phyloP scores from a whole-genome alignment of 352 stramenopile genomes.

The Phytophthora sp. region DNA sequence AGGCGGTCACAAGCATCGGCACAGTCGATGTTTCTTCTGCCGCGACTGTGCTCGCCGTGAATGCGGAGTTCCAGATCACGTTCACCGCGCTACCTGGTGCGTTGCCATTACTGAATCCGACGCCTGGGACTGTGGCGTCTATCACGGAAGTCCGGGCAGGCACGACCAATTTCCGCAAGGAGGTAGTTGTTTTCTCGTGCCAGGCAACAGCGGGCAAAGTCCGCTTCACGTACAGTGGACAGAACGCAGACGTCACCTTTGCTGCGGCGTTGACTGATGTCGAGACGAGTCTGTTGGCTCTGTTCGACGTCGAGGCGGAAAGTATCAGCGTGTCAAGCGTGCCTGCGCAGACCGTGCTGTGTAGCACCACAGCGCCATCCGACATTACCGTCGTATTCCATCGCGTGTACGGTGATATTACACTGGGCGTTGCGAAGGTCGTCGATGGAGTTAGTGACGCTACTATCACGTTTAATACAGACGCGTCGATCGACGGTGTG shows the following conservation, averaged over 20 bases:
- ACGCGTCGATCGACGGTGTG: constrained; percentile 58
- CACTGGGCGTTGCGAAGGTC: constrained; percentile 28
- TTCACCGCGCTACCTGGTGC: constrained; percentile 61
- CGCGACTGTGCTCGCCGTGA: constrained; percentile 23
- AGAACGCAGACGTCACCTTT: constrained; percentile 27
- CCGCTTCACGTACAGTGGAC: constrained; percentile 30
- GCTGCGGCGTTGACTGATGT: constrained; percentile 35
- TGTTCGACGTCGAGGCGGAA: constrained; percentile 58
- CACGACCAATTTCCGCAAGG: constrained; percentile 68
- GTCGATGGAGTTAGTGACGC: constrained; percentile 21
- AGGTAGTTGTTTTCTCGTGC: constrained; percentile 66
- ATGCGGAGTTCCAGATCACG: constrained; percentile 48
- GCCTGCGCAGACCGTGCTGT: constrained; percentile 46
- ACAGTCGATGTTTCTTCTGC: constrained; percentile 43
- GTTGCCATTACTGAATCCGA: constrained; percentile 45
- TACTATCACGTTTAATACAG: constrained; percentile 14
- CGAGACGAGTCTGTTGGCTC: constrained; percentile 42
- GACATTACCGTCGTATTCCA: constrained; percentile 72
- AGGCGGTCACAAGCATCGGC: constrained; percentile 48
- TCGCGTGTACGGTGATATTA: constrained; percentile 60
- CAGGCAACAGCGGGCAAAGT: constrained; percentile 38
- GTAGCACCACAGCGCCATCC: constrained; percentile 19
- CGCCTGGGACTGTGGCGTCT: constrained; percentile 14
- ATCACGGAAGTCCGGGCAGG: constrained; percentile 39
- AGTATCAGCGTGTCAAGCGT: constrained; percentile 64